phyloP scores from a whole-genome alignment of 2,329 filamentous ascomycete genomes.

The Hypomyces perniciosus region DNA sequence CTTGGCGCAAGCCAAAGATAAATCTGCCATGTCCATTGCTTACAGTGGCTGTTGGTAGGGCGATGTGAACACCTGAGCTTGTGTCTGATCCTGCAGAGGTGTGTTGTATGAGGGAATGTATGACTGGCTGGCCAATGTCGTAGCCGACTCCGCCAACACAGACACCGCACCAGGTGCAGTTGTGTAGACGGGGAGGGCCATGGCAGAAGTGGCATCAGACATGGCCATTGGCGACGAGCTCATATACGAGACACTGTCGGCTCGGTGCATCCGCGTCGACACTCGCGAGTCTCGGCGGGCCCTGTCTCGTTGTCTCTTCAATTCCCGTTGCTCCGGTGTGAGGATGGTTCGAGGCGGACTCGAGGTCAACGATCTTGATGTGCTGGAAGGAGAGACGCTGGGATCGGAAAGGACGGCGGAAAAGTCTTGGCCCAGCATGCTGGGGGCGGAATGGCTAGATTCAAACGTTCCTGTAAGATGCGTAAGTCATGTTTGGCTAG shows the following conservation, averaged over 20 bases:
- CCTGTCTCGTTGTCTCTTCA: constrained; percentile 56
- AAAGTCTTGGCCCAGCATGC: constrained; percentile 40
- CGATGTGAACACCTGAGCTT: constrained; percentile 24
- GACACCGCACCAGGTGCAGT: constrained; percentile 45
- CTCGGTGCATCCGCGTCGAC: constrained; percentile 43
- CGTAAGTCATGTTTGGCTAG: constrained; percentile 7
- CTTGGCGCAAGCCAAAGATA: neutral
- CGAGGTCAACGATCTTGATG: constrained; percentile 48
- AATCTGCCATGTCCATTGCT: constrained; percentile 19
- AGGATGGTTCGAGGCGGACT: constrained; percentile 51
- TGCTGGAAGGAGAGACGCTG: constrained; percentile 45
- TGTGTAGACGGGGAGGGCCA: constrained; percentile 45
- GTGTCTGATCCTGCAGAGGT: constrained; percentile 40
- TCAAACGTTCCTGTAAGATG: constrained; percentile 29
- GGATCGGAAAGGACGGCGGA: constrained; percentile 43
- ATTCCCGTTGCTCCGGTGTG: constrained; percentile 54
- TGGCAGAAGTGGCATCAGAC: constrained; percentile 36
- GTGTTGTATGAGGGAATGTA: constrained; percentile 48
- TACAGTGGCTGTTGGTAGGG: constrained; percentile 33
- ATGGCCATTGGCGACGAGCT: constrained; percentile 31
- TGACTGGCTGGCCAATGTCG: constrained; percentile 34
- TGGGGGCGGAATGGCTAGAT: constrained; percentile 23
- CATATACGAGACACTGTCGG: constrained; percentile 41
- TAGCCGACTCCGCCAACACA: constrained; percentile 44
- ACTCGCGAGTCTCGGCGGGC: constrained; percentile 53